Conservation (phyloP, 148 eudicot genomes). For the Silene latifolia region DNA sequence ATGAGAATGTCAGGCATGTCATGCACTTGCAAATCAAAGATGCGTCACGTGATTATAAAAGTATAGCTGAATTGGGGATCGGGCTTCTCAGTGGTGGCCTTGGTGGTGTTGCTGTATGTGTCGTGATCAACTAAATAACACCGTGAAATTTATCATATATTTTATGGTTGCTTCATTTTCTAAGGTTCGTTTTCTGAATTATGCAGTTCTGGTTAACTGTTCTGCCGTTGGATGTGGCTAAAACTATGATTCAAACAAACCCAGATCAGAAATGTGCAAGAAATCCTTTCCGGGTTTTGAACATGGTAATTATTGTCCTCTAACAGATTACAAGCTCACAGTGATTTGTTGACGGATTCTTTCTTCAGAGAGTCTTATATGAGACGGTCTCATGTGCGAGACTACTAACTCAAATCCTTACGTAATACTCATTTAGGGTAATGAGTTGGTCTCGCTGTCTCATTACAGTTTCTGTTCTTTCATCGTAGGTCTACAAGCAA, state of each 20-base stretch:
- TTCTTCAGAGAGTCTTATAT: no score
- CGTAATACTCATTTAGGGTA: no score
- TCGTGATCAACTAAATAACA: conserved; percentile 1
- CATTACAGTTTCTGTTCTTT: no score
- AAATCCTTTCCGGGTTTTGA: conserved; percentile 64
- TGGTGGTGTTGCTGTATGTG: conserved; percentile 81
- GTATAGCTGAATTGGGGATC: conserved; percentile 63
- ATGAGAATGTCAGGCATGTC: conserved; percentile 64
- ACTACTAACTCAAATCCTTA: no score
- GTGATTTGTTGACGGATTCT: background rate
- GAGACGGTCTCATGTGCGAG: no score
- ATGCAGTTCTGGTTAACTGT: conserved; percentile 74
- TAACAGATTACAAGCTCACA: background rate
- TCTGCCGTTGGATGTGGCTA: conserved; percentile 85
- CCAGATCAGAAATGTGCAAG: conserved; percentile 48
- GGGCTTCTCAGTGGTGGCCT: conserved; percentile 92
- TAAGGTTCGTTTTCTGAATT: conserved; percentile 8
- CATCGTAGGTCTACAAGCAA: conserved; percentile 55
- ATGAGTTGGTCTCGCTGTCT: no score
- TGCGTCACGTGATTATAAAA: conserved; percentile 33
- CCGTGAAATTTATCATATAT: background rate
- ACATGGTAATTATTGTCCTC: conserved; percentile 35
- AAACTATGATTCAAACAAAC: conserved; percentile 82
- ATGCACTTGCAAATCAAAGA: conserved; percentile 56
- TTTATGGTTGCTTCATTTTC: background rate